A percentile compares a stretch with the other conserved stretches of the same genome.
Conservation (phyloP, 306 rosid genomes). For the Lathyrus oleraceus region DNA sequence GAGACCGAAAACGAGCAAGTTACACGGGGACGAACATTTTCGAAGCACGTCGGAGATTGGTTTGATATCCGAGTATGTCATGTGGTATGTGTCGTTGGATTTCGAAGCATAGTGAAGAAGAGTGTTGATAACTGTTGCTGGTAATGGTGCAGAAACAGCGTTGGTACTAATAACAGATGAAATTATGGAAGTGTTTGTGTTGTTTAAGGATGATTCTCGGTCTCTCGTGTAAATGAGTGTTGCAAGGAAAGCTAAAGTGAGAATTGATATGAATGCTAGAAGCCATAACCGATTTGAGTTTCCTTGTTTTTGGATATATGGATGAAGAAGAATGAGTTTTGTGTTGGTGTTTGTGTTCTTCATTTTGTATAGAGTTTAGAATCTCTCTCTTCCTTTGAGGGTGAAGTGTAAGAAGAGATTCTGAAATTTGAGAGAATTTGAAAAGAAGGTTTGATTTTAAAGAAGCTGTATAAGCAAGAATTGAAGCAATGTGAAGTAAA, state of each 20-base stretch:
- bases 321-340: conserved; percentile 93
- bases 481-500: conserved; percentile 47
- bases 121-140: conserved; percentile 80
- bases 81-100: conserved; percentile 78
- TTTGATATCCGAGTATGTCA: conserved; percentile 77
- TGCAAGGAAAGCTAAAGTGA: conserved; percentile 80
- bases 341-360: conserved; percentile 62
- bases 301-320: conserved; percentile 95
- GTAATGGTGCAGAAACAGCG: conserved; percentile 42
- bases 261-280: conserved; percentile 71
- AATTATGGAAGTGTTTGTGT: conserved; percentile 39
- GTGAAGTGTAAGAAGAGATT: conserved; percentile 34
- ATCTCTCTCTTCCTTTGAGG: conserved; percentile 25
- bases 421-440: conserved; percentile 41
- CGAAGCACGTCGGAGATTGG: conserved; percentile 81
- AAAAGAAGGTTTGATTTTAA: conserved; percentile 55
- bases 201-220: conserved; percentile 36
- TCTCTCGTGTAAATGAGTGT: conserved; percentile 79
- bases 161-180: conserved; percentile 32
- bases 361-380: neutral
- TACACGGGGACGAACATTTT: conserved; percentile 79
- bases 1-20: conserved; percentile 80
- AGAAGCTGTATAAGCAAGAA: conserved; percentile 45
- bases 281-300: conserved; percentile 84
- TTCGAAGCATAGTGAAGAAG: conserved; percentile 81